These are phyloP conservation scores for Begonia fuchsioides DNA, from an alignment of 306 rosid species.

Conservation along the genomic window DNA sequence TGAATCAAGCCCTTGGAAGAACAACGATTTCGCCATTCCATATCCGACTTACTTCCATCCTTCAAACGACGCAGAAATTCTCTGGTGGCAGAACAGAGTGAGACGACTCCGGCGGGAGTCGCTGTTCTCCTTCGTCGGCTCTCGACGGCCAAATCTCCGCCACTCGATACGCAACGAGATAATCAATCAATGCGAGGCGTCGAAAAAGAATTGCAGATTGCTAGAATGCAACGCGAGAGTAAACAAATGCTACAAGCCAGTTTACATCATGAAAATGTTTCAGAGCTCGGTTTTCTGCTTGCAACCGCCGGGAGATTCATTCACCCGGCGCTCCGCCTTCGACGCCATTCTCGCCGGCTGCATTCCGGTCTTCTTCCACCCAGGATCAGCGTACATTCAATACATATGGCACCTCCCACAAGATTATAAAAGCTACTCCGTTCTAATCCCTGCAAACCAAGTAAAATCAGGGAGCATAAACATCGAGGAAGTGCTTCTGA, in stretches of 20 bases:
- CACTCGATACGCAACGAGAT: constrained; percentile 28
- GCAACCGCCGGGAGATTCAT: constrained; percentile 38
- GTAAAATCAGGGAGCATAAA: constrained; percentile 14
- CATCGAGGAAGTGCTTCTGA: constrained; percentile 13
- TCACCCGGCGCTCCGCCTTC: constrained; percentile 29
- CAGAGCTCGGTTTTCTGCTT: constrained; percentile 32
- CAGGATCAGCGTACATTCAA: constrained; percentile 34
- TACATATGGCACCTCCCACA: constrained; percentile 32
- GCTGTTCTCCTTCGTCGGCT: constrained; percentile 31
- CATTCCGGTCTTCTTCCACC: constrained; percentile 36
- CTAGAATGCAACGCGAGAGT: constrained; percentile 18
- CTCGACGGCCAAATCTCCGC: constrained; percentile 20
- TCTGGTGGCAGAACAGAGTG: constrained; percentile 28
- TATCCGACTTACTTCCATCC: constrained; percentile 45
- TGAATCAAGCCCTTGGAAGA: constrained; percentile 32
- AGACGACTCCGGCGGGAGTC: constrained; percentile 15
- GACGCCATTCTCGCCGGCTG: constrained; percentile 39
- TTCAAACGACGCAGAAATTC: constrained; percentile 19
- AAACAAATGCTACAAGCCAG: constrained; percentile 26
- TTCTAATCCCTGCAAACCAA: constrained; percentile 11
- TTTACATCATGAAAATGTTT: constrained; percentile 29
- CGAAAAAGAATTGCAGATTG: constrained; percentile 18
- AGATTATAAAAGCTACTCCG: constrained; percentile 20
- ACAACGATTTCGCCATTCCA: constrained; percentile 32
- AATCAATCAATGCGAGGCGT: constrained; percentile 22